Evolutionary conservation across 2,329 filamentous ascomycete species (phyloP).

Genomic region (Penicillium brasilianum): DNA sequence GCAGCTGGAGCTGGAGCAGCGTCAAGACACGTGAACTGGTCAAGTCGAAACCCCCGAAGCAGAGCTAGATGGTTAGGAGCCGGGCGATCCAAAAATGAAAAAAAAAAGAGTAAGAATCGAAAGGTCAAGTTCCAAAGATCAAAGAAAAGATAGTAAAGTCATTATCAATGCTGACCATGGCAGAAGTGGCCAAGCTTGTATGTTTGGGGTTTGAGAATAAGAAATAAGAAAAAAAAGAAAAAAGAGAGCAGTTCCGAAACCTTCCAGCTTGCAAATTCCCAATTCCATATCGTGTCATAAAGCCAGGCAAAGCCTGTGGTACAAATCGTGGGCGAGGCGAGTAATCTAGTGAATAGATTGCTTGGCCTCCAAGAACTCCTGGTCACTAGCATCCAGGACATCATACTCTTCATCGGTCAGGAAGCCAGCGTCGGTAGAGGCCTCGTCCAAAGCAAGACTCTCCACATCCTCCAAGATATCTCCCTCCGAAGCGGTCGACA

Average conservation of each 20-base stretch:
- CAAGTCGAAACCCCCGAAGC: neutral
- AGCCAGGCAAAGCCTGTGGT: neutral
- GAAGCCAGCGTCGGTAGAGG: constrained; percentile 70
- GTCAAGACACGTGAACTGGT: neutral
- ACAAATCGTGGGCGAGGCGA: neutral
- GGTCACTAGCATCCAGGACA: constrained; percentile 91
- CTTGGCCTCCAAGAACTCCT: constrained; percentile 69
- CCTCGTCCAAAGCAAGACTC: constrained; percentile 58
- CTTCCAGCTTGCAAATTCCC: constrained; percentile 27
- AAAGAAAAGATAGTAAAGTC: constrained; percentile 9
- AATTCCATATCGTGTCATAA: constrained; percentile 22
- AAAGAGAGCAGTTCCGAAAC: constrained; percentile 12
- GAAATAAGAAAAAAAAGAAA: constrained; percentile 4
- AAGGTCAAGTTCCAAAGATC: constrained; percentile 14
- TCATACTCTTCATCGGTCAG: constrained; percentile 98
- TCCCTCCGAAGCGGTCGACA: constrained; percentile 57
- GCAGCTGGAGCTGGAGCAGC: neutral
- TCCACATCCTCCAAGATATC: constrained; percentile 60
- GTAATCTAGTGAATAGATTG: constrained; percentile 28
- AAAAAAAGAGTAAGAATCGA: neutral
- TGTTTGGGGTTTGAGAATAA: constrained; percentile 5
- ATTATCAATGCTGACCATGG: constrained; percentile 28
- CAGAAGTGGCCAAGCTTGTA: constrained; percentile 20
- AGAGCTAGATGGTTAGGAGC: constrained; percentile 5
- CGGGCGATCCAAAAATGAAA: neutral